phyloP scores from a whole-genome alignment of 169 alveolate genomes.

The Plasmodium vivax region DNA sequence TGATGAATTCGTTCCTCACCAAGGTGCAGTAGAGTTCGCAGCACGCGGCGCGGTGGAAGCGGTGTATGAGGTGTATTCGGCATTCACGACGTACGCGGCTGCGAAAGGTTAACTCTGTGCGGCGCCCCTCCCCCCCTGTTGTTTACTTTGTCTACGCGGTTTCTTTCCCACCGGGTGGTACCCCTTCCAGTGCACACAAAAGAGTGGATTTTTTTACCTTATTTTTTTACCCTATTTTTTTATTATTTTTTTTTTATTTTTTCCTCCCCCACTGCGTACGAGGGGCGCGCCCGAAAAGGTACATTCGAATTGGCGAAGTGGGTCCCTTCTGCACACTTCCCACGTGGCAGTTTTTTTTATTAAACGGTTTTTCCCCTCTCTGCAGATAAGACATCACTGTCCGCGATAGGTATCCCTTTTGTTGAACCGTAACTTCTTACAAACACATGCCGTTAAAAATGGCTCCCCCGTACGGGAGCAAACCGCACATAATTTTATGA shows the following conservation, averaged over 20 bases:
- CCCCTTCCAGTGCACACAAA: background rate
- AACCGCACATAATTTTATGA: background rate
- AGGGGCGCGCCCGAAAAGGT: background rate
- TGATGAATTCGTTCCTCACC: slow-evolving; percentile 57
- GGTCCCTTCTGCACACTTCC: background rate
- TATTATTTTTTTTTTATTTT: background rate
- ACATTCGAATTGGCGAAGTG: background rate
- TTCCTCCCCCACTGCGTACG: background rate
- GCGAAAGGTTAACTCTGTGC: background rate
- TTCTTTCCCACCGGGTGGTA: background rate
- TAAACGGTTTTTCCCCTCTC: background rate
- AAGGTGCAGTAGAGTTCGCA: slow-evolving; percentile 1
- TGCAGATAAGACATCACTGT: background rate
- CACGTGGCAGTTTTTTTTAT: background rate
- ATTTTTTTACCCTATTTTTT: background rate
- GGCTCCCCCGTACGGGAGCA: background rate
- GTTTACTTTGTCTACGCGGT: background rate
- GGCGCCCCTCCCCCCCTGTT: background rate
- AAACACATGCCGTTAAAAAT: background rate
- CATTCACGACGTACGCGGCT: background rate
- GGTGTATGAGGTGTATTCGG: background rate
- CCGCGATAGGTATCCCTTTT: background rate
- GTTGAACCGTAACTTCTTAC: background rate
- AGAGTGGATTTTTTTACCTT: background rate
- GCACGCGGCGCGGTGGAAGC: background rate